Base-by-base conservation (phyloP, 768 basidiomycete species). In the Mycena epipterygia region DNA sequence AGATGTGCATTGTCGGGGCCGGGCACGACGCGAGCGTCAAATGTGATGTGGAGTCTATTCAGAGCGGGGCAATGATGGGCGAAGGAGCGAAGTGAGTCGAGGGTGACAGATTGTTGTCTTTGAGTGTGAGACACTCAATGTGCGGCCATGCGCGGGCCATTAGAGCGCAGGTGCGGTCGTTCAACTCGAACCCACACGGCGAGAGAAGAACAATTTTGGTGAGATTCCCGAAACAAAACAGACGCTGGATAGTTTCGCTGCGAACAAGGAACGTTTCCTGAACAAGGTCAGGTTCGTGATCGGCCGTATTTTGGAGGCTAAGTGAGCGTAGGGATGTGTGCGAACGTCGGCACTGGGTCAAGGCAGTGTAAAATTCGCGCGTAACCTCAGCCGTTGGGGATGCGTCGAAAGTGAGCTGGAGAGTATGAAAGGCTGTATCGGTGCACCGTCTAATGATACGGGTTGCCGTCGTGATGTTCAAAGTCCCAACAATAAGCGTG, bases 141-240 rank as follows among this genome's bases (percentile, higher is more conserved):
- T n/a, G 56, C 25, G 56, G 56, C 56, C 39, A 57, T 42, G 56
- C 56, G 56, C 56, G 39, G 33, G 56, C 56, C 35, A 57, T 57
- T 19, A 41, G 37, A 27, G 8, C 25, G 25, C 56, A 57, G 56
- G 41, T 2, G 11, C 5, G 9, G 25, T 57, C 56, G 37, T 57
- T 11, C 5, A 57, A 16, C 27, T 39, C 56, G 25, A 41, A 57
- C 8, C 56, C 56, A 19, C 37, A 57, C n/a, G 56, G 25, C 14
- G 56, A 23, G 1, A 37, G 2, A 37, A 57, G 25, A 2, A 41
- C 37, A 14, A 57, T 16, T 1, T 27, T 14, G 14, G 25, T 29
- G 23, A 57, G 56, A 17, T 57, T 41, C 4, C 2, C 37, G 16
- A 57, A 57, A 17, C 56, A 57, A 25, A 57, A 29, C 5, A 57